Evolutionary conservation across 2,329 filamentous ascomycete genomes (phyloP).

Genomic region (Fusarium oxysporum): DNA sequence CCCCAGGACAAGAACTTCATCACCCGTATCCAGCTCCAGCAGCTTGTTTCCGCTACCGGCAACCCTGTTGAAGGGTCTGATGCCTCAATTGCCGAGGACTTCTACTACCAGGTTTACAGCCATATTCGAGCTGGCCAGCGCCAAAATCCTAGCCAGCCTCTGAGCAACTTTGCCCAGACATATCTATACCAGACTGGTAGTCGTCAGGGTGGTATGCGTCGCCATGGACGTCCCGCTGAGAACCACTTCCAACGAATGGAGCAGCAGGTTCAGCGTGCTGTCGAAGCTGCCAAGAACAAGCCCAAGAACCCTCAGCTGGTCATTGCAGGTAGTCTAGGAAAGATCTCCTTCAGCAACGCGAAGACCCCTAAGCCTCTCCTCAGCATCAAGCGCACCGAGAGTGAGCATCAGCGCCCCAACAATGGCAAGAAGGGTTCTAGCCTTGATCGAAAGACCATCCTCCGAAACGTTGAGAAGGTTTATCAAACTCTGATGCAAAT

Average conservation of each 20-base stretch:
- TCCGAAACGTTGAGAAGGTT: constrained; percentile 88
- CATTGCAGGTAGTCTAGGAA: constrained; percentile 94
- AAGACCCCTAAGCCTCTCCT: constrained; percentile 96
- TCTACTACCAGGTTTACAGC: constrained; percentile 98
- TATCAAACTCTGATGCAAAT: constrained; percentile 92
- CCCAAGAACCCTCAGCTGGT: constrained; percentile 98
- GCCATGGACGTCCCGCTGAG: constrained; percentile 85
- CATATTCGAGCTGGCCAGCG: constrained; percentile 91
- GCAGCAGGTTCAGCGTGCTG: constrained; percentile 96
- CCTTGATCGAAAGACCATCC: constrained; percentile 82
- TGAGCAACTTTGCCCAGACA: constrained; percentile 97
- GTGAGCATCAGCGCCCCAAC: constrained; percentile 65
- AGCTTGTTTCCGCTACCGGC: constrained; percentile 91
- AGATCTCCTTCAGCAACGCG: constrained; percentile 98
- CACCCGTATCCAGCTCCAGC: constrained; percentile 95
- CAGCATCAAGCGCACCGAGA: constrained; percentile 91
- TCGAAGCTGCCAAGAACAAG: constrained; percentile 96
- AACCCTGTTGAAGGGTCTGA: constrained; percentile 86
- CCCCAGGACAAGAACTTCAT: constrained; percentile 99
- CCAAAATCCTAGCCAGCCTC: constrained; percentile 90
- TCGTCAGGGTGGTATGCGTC: constrained; percentile 78
- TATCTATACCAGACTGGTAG: constrained; percentile 96
- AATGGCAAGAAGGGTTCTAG: constrained; percentile 63
- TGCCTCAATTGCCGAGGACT: constrained; percentile 87
- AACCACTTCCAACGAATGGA: constrained; percentile 99